A percentile compares a stretch with the other conserved stretches of the same genome.
Conservation (phyloP, 2,329 filamentous ascomycete species). For the Dichotomopilus funicola region DNA sequence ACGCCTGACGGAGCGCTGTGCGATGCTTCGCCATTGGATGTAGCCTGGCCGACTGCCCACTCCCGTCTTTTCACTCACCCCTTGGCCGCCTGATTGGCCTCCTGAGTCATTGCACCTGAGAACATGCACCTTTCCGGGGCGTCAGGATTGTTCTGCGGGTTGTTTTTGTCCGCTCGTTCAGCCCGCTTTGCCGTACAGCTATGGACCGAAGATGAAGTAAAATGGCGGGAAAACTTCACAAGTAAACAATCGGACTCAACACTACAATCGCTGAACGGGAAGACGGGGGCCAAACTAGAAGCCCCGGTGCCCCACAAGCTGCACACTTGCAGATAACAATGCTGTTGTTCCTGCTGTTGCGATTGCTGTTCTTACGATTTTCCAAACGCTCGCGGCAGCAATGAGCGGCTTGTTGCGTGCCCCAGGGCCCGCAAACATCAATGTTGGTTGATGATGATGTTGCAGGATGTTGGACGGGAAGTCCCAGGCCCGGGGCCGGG, state of each 20-base stretch:
- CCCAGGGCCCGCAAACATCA: not conserved
- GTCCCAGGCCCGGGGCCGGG: not conserved
- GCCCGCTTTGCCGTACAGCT: not conserved
- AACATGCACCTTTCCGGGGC: slow-evolving; percentile 20
- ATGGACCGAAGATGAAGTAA: not conserved
- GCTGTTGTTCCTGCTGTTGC: slow-evolving; percentile 3
- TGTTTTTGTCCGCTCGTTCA: slow-evolving; percentile 16
- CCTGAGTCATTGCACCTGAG: slow-evolving; percentile 9
- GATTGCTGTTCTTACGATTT: no score
- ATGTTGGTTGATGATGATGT: not conserved
- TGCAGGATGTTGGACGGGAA: not conserved
- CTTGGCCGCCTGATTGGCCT: slow-evolving; percentile 16
- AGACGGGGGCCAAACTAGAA: not conserved
- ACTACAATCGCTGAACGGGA: not conserved
- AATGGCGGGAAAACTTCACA: slow-evolving; percentile 7
- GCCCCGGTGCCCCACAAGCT: slow-evolving; percentile 17
- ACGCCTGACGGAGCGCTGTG: slow-evolving; percentile 8
- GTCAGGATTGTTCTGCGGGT: not conserved
- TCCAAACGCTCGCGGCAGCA: no score
- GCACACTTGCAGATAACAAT: slow-evolving; percentile 15
- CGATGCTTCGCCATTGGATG: slow-evolving; percentile 15
- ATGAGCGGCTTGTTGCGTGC: slow-evolving; percentile 10
- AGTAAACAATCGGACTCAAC: not conserved
- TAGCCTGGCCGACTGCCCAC: slow-evolving; percentile 10
- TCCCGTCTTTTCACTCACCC: slow-evolving; percentile 3